Evolutionary conservation across 805 yeast species (phyloP), one percentile per base, ranked within the genome.

Genomic region (Kregervanrija delftensis): DNA sequence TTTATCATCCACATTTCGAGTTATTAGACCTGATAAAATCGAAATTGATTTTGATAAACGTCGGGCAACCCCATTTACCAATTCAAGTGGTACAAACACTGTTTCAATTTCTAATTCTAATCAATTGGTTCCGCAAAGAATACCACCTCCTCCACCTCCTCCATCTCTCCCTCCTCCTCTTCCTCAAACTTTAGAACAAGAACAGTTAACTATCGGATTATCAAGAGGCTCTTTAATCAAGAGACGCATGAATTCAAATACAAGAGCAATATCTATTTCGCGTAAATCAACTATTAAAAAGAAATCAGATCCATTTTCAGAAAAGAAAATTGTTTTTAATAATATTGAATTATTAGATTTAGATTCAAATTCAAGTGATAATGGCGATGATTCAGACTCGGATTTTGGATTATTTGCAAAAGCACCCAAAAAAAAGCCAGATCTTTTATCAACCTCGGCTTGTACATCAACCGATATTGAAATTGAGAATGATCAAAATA

Each of bases 11-110:
- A 68, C 87, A 0, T 86, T 87, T 58, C 72, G 83, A 47, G 81
- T 87, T 1, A 73, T 87, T 8, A 65, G 90, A 31, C 75, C 77
- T 17, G 78, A 75, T n/a, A 77, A 74, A 11, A 68, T 74, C 32
- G 95, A 85, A 55, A 86, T 86, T 48, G 89, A 89, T 60, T 87
- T 87, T 57, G 93, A 87, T 54, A 79, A 83, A 53, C 71, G 88
- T 42, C 66, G 96, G 37, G 79, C 77, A 39, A 82, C 95, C 0
- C 95, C 96, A 1, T 85, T 76, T 55, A 54, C 30, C 11, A 89
- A 88, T 0, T 84, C 83, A 6, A 86, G 88, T 4, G 86, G 88
- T 3, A 34, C 81, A 8, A 84, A 86, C 5, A 85, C 85, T 2
- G 40, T 39, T 13, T 38, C 40, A 33, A 42, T 49, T 15, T 53